These are phyloP conservation scores for Tritrichomonas musculus DNA, from an alignment of 208 protist species.

Conservation along the genomic window DNA sequence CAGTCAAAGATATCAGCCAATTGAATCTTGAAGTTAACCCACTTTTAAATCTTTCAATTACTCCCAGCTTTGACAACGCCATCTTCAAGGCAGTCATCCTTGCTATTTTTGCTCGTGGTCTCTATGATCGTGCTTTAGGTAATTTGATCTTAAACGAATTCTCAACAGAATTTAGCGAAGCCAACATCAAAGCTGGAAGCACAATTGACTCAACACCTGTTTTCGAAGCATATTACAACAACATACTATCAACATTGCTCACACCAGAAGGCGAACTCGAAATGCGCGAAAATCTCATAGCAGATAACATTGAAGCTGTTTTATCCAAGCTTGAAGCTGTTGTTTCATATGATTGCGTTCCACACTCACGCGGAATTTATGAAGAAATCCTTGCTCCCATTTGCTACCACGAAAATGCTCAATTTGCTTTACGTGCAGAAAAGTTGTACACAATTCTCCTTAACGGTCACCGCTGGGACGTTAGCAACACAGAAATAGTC, in stretches of 20 bases:
- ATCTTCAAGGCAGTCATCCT: not conserved
- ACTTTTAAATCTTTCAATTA: not conserved
- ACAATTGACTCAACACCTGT: too few relatives aligned
- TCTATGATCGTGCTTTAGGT: not conserved
- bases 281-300: too few relatives aligned
- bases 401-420: not conserved
- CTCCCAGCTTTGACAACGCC: not conserved
- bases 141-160: not conserved
- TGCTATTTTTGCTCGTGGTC: not conserved
- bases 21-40: too few relatives aligned
- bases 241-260: too few relatives aligned
- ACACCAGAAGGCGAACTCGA: too few relatives aligned
- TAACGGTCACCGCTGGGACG: not conserved
- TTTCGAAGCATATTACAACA: too few relatives aligned
- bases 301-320: too few relatives aligned
- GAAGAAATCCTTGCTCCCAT: slow-evolving; percentile 9
- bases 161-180: not conserved
- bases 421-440: not conserved
- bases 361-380: not conserved
- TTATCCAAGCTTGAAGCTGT: too few relatives aligned
- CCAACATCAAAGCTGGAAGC: not conserved
- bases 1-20: too few relatives aligned
- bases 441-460: not conserved
- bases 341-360: not conserved
- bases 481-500: not conserved